Conservation (phyloP, 441 rosid genomes). For the Mallotus japonicus region DNA sequence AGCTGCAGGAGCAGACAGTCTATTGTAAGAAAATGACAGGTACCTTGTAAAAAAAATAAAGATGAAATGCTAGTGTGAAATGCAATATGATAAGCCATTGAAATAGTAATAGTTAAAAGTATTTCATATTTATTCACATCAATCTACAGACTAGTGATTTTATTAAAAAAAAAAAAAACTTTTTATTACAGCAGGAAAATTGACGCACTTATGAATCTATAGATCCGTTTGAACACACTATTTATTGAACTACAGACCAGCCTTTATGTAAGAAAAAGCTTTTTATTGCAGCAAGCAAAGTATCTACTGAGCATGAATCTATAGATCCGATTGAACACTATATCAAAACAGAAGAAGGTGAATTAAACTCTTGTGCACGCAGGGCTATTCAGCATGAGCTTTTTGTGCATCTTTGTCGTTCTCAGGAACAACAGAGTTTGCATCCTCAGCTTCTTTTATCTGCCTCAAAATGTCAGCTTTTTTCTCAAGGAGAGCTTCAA, state of each 20-base stretch:
- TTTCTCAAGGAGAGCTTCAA: slow-evolving; percentile 46
- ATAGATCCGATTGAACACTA: background rate
- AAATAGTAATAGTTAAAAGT: background rate
- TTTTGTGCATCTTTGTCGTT: slow-evolving; percentile 5
- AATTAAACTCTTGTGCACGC: background rate
- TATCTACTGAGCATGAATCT: background rate
- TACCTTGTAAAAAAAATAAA: too few relatives aligned
- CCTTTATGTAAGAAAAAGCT: background rate
- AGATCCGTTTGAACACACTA: too few relatives aligned
- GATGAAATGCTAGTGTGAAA: too few relatives aligned
- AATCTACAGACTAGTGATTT: too few relatives aligned
- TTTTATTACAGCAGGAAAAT: background rate
- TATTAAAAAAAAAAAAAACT: too few relatives aligned
- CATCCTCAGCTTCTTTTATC: slow-evolving; percentile 53
- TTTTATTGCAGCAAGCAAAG: background rate
- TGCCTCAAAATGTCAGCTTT: slow-evolving; percentile 53
- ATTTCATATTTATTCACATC: too few relatives aligned
- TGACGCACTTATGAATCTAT: too few relatives aligned
- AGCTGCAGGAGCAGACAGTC: background rate
- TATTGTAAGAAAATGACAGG: background rate
- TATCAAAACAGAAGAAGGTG: slow-evolving; percentile 3
- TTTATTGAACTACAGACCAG: background rate
- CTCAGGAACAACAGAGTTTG: slow-evolving; percentile 14
- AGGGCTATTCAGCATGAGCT: slow-evolving; percentile 8
- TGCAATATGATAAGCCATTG: background rate